phyloP scores from a whole-genome alignment of 306 rosid species.

The Cicer chorassanicum region DNA sequence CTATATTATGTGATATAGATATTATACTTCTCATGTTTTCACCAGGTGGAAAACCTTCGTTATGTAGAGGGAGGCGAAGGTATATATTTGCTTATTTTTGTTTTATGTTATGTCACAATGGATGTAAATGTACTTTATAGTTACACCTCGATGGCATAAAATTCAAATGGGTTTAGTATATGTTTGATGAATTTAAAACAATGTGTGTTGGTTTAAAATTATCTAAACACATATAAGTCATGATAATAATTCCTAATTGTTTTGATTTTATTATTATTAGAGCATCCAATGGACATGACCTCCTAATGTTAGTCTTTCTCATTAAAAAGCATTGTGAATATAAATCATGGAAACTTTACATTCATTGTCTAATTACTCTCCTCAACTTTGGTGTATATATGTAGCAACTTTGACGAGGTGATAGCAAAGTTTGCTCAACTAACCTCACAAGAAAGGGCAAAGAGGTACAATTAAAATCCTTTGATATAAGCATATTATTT shows the following conservation, averaged over 20 bases:
- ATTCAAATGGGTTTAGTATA: neutral
- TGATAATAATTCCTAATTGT: neutral
- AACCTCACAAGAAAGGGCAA: constrained; percentile 81
- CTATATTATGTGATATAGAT: constrained; percentile 84
- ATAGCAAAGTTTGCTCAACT: constrained; percentile 78
- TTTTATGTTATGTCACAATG: neutral
- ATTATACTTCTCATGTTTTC: constrained; percentile 97
- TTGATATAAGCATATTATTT: neutral
- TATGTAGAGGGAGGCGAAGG: constrained; percentile 81
- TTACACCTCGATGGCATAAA: neutral
- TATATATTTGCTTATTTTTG: neutral
- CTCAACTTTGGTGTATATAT: constrained; percentile 32
- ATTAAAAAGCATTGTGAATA: no score
- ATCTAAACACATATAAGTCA: no score
- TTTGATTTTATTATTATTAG: no score
- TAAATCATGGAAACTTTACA: no score
- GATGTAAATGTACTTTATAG: neutral
- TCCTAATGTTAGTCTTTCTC: no score
- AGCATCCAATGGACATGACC: no score
- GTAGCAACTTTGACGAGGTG: constrained; percentile 65
- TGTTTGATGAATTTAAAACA: no score
- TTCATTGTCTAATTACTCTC: constrained; percentile 14
- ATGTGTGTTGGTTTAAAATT: no score
- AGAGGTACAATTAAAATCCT: constrained; percentile 53
- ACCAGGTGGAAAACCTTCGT: constrained; percentile 80